Base-by-base conservation (phyloP, 2,329 filamentous ascomycete species). In the Penicillium sp. region DNA sequence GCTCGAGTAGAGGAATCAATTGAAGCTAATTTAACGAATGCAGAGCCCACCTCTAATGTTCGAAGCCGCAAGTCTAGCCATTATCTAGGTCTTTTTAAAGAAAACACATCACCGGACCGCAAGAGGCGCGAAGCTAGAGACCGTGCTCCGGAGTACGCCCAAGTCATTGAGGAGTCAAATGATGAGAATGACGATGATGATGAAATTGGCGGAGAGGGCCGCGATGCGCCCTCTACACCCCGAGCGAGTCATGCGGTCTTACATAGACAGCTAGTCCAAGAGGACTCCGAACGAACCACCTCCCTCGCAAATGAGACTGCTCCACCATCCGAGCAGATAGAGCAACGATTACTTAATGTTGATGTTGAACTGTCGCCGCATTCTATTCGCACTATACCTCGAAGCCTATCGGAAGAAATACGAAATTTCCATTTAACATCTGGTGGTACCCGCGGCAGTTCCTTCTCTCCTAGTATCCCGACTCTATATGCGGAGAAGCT, bases 1-100 rank as follows among this genome's bases (percentile, higher is more conserved):
- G 69, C 73, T 7, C 76, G 77, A 47, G 78, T 85, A 23, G 84
- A 86, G 55, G 83, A 83, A 67, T 81, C 83, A 45, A 86, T 87
- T 59, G 82, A 86, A 68, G 84, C 84, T 18, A 85, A 83, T 28
- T 66, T 87, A 57, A 77, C 83, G 42, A 83, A 83, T 62, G 74
- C 78, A 4, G 83, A 86, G 63, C 77, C 74, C 30, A 70, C 74
- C 26, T 73, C 77, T 24, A 78, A 83, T 62, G 80, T 81, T 47
- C 79, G 84, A 59, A 86, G 83, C 67, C 79, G 84, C 56, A 87
- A 87, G 69, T 83, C 84, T 43, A 86, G 83, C 65, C 84, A 87
- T 64, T 85, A 84, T 63, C 72, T 87, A 53, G 83, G 84, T 12
- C 71, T 87, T 5, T 87, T 87, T 72, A 84, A 84, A 64, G 83